Evolutionary conservation across 2,329 filamentous ascomycete species (phyloP).

Genomic region (Sclerotiophoma versabilis): DNA sequence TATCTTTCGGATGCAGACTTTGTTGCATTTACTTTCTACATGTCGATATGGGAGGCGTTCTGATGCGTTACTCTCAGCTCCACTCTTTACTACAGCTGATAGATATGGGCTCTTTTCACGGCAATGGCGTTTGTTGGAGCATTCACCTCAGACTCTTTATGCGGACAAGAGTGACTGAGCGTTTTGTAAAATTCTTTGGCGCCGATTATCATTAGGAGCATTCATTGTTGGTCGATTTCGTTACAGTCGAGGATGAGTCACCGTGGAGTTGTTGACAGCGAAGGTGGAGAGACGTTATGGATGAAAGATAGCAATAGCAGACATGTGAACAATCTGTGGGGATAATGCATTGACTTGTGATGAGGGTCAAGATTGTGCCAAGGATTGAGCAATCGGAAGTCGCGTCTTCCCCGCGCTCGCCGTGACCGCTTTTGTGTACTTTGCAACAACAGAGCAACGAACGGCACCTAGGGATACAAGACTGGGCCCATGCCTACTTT

Average conservation of each 20-base stretch:
- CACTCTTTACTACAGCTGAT: constrained; percentile 40
- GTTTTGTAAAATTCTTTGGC: constrained; percentile 12
- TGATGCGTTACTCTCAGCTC: constrained; percentile 33
- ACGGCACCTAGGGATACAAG: too few relatives aligned
- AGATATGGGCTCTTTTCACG: constrained; percentile 25
- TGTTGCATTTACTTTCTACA: constrained; percentile 8
- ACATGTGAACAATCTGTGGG: not conserved
- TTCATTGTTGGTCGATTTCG: constrained; percentile 1
- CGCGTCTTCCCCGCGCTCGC: constrained; percentile 33
- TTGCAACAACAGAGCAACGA: too few relatives aligned
- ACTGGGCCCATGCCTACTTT: too few relatives aligned
- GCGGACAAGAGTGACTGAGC: constrained; percentile 5
- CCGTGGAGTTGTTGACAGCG: not conserved
- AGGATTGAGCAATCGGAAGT: constrained; percentile 20
- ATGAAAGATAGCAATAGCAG: constrained; percentile 11
- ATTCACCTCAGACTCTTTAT: constrained; percentile 5
- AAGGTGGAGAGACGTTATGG: not conserved
- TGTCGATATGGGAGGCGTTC: constrained; percentile 28
- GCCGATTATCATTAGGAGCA: constrained; percentile 12
- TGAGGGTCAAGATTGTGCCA: not conserved
- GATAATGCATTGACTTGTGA: not conserved
- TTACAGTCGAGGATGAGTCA: not conserved
- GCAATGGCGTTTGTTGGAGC: constrained; percentile 30
- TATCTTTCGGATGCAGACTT: not conserved
- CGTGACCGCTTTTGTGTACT: not conserved